phyloP scores from a whole-genome alignment of 2,329 filamentous ascomycete genomes.

The Tolypocladium cylindrosporum region DNA sequence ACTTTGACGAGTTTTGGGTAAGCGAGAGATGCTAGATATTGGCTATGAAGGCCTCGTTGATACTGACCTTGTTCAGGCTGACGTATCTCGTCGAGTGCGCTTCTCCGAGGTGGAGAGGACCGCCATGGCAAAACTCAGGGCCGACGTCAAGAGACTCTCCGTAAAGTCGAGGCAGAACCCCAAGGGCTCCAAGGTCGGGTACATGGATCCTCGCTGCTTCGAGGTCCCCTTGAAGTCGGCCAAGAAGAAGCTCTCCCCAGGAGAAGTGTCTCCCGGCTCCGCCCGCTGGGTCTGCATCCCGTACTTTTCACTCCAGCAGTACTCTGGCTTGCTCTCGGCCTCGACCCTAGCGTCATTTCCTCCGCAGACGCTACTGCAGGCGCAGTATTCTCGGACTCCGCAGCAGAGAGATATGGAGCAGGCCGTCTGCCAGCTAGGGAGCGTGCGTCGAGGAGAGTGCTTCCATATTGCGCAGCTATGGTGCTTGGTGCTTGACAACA shows the following conservation, averaged over 20 bases:
- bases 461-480: conserved; percentile 39
- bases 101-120: conserved; percentile 23
- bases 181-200: conserved; percentile 26
- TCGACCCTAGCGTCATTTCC: conserved; percentile 26
- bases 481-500: conserved; percentile 33
- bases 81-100: conserved; percentile 21
- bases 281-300: conserved; percentile 35
- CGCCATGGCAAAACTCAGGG: conserved; percentile 24
- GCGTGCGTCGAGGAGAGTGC: conserved; percentile 24
- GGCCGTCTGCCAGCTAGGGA: conserved; percentile 29
- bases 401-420: conserved; percentile 34
- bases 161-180: conserved; percentile 26
- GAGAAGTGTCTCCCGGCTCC: conserved; percentile 5
- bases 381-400: conserved; percentile 27
- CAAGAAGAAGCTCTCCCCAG: conserved; percentile 8
- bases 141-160: conserved; percentile 24
- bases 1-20: conserved; percentile 32
- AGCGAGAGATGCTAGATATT: not conserved
- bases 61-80: conserved; percentile 16
- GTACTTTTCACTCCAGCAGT: conserved; percentile 35
- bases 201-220: conserved; percentile 30
- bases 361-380: conserved; percentile 31
- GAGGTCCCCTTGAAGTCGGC: conserved; percentile 20
- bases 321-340: conserved; percentile 25
- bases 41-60: not conserved